These are phyloP conservation scores for Alliaria petiolata DNA, from an alignment of 345 rosid species.

Conservation along the genomic window DNA sequence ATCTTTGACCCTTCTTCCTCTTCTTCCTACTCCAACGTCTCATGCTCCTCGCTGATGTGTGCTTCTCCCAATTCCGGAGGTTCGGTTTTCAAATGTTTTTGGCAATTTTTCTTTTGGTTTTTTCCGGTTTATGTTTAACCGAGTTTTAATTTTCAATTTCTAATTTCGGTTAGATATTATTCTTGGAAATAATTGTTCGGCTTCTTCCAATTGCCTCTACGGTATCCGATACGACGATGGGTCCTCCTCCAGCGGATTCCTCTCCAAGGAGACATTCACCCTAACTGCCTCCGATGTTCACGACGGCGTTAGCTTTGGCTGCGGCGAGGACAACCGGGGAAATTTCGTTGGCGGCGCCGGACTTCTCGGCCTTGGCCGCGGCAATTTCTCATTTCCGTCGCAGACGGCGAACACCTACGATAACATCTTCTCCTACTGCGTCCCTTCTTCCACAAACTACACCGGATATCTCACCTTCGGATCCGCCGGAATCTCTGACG, in stretches of 20 bases:
- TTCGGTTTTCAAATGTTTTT: neutral
- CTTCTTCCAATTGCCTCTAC: conserved; percentile 56
- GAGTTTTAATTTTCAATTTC: neutral
- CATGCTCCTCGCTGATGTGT: conserved; percentile 47
- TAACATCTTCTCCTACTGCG: conserved; percentile 72
- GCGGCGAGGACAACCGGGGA: conserved; percentile 66
- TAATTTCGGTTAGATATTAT: conserved; percentile 44
- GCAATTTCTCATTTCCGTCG: conserved; percentile 50
- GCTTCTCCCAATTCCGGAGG: conserved; percentile 34
- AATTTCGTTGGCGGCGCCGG: conserved; percentile 54
- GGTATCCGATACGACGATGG: conserved; percentile 53
- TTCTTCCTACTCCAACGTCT: conserved; percentile 44
- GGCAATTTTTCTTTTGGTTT: neutral
- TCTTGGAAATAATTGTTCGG: conserved; percentile 26
- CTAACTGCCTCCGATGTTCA: conserved; percentile 41
- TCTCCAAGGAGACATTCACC: conserved; percentile 50
- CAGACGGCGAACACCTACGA: conserved; percentile 57
- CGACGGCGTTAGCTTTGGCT: conserved; percentile 53
- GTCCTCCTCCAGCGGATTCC: conserved; percentile 51
- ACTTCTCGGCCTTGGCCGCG: conserved; percentile 66
- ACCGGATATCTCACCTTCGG: conserved; percentile 75
- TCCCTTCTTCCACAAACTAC: conserved; percentile 52
- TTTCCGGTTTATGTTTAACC: neutral
- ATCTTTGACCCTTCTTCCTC: conserved; percentile 43
- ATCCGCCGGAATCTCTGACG: conserved; percentile 26